Evolutionary conservation across 257 asterid genomes (phyloP).

Genomic region (Solanum chmielewskii): DNA sequence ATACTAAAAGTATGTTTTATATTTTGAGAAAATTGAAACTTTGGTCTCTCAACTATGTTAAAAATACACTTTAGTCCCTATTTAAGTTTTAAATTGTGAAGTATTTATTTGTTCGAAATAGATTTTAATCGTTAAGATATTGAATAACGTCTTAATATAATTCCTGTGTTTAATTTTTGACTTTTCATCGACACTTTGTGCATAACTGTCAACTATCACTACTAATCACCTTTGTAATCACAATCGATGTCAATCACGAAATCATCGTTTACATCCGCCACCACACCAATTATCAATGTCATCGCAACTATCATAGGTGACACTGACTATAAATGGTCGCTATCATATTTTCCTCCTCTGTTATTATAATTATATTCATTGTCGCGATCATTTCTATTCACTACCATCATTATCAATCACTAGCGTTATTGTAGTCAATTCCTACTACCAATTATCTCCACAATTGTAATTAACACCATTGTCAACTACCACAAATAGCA

Average conservation of each 20-base stretch:
- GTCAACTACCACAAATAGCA: neutral
- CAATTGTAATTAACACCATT: no score
- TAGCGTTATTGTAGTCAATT: neutral
- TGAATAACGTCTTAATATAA: no score
- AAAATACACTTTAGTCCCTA: neutral
- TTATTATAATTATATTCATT: no score
- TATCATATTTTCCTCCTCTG: no score
- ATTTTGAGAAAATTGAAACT: neutral
- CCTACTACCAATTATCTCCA: neutral
- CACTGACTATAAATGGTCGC: neutral
- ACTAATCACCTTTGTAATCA: no score
- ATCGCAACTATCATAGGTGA: neutral
- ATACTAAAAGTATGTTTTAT: neutral
- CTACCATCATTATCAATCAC: neutral
- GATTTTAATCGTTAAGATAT: no score
- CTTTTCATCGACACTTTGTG: no score
- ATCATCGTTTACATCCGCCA: neutral
- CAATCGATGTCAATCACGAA: neutral
- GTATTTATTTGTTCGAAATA: neutral
- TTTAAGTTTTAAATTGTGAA: neutral
- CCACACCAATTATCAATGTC: neutral
- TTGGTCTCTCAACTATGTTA: neutral
- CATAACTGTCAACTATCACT: no score
- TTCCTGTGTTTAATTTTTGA: no score
- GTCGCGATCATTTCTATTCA: neutral